Evolutionary conservation across 129 eudicot genomes (phyloP), one percentile per base, ranked within the genome.

Genomic region (Tanacetum coccineum): DNA sequence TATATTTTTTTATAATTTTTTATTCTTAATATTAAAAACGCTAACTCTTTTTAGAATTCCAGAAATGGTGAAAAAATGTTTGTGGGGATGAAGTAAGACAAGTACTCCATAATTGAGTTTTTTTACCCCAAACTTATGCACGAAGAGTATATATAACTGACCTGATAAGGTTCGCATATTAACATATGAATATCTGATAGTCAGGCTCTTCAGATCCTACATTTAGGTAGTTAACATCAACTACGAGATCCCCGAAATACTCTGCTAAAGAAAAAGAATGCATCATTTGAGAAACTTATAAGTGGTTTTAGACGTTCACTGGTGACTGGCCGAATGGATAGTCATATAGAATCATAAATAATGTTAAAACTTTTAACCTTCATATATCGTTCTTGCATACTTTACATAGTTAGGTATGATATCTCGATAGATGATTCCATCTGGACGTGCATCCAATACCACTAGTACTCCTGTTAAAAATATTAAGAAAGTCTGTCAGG

Each of bases 201-300:
- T 82, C 61, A 14, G 87, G 82, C 39, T 49, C 62, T 67, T 76
- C 67, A 63, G 64, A 76, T 66, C 99, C 99, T 6, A 78, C 79
- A 56, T 93, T 77, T 51, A 93, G 85, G 84, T 84, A 89, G 82
- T 93, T 89, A 44, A 93, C 99, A 69, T 93, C 99, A 28, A 79
- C 87, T 26, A 80, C 96, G 19, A 67, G 46, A 39, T 93, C 93
- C 3, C 99, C 99, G 52, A 93, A 88, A 83, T 86, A 88, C 62
- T 93, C 99, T 93, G 86, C 18, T 40, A 32, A 74, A 67, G 36
- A 12, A 48, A 19, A 57, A 17, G 25, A 22, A 22, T 22, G 25
- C 25, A 22, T 22, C 2, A 22, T 22, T 22, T 22, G 25, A 22
- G 25, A 22, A 22, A 22, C 25, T 22, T 30, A 30, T 30, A 30